Evolutionary conservation across 2,329 filamentous ascomycete species (phyloP), one percentile per base, ranked within the genome.

Genomic region (Huntiella savannae): DNA sequence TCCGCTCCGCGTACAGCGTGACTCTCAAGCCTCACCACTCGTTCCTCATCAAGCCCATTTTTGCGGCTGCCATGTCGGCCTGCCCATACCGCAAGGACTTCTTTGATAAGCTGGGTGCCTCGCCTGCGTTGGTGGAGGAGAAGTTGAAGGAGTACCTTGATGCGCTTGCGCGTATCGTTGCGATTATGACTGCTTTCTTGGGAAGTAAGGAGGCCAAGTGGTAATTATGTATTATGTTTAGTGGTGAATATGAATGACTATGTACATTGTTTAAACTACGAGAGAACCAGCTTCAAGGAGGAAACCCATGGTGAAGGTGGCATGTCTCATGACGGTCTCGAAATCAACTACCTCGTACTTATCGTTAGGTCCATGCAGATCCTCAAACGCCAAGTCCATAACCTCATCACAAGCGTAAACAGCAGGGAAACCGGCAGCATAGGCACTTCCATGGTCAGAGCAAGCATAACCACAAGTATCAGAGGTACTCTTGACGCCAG

Each of bases 21-120:
- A 95, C 88, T 43, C 80, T 98, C 56, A 94, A 93, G 69, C 82
- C 82, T 19, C 78, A 93, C 68, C 91, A 98, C 70, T 77, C 71
- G 59, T 86, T 93, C 63, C 56, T 95, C 52, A 68, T 95, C 56
- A 94, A 93, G 72, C 85, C 85, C 51, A 71, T 95, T 59, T 96
- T 96, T 73, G 82, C 73, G 55, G 81, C 86, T 51, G 88, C 88
- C 60, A 94, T 98, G 86, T 75, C 75, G 55, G 87, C 86, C 13
- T 88, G 82, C 54, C 91, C 91, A 1, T 94, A 95, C 71, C 77
- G 88, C 55, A 84, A 83, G 61, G 83, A 88, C 63, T 96, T 98
- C 60, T 96, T 95, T 61, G 64, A 64, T 53, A 94, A 95, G 73
- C 70, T 98, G 38, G 86, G 82, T 34, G 66, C 68, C 15, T 73